A percentile compares a stretch with the other conserved stretches of the same genome.
Conservation (phyloP, 176 grass and related monocot genomes). For the Aegilops sharonensis region DNA sequence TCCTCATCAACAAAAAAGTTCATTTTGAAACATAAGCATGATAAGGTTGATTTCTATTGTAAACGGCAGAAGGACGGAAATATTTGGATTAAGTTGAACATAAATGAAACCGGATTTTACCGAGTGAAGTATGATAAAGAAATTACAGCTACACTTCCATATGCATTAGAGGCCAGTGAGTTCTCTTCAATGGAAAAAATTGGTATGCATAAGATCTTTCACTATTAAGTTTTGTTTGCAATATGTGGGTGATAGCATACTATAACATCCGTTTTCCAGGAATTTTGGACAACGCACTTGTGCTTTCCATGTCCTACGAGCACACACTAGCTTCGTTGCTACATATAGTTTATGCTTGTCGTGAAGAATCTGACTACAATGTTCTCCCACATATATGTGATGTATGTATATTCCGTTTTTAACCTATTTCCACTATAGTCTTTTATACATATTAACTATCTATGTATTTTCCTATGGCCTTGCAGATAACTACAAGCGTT, state of each 20-base stretch:
- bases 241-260: background rate
- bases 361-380: constrained; percentile 49
- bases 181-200: constrained; percentile 67
- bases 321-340: constrained; percentile 63
- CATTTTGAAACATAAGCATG: constrained; percentile 55
- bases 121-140: constrained; percentile 72
- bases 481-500: constrained; percentile 54
- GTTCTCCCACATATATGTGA: constrained; percentile 54
- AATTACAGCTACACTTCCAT: constrained; percentile 53
- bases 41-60: constrained; percentile 38
- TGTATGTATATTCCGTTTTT: constrained; percentile 40
- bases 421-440: background rate
- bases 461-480: background rate
- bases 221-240: background rate
- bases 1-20: constrained; percentile 52
- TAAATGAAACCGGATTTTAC: constrained; percentile 86
- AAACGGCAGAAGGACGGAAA: constrained; percentile 6
- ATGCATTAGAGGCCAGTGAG: constrained; percentile 56
- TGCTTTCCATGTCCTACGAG: constrained; percentile 52
- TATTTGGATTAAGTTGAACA: constrained; percentile 77
- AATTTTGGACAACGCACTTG: constrained; percentile 64
- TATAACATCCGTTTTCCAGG: constrained; percentile 42
- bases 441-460: background rate
- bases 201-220: constrained; percentile 39
- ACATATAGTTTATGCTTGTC: constrained; percentile 54